These are phyloP conservation scores for Fusarium illudens DNA, from an alignment of 2,329 filamentous ascomycete species.

Conservation along the genomic window DNA sequence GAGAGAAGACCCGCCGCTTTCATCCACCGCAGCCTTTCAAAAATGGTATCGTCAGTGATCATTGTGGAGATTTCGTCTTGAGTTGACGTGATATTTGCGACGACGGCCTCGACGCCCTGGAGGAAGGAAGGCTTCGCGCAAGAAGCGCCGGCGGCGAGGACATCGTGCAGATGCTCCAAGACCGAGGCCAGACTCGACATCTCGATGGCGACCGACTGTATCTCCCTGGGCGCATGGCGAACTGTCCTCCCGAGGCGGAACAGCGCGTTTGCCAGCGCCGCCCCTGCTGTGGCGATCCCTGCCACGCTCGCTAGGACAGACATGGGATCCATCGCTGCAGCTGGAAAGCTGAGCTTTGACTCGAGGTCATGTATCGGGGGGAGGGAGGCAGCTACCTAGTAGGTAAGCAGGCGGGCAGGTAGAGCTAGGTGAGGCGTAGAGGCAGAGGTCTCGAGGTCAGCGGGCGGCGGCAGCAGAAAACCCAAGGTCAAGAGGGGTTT, in stretches of 20 bases:
- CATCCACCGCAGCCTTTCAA: constrained; percentile 5
- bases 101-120: neutral
- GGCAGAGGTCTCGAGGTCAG: neutral
- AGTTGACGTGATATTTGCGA: constrained; percentile 12
- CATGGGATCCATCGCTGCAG: constrained; percentile 18
- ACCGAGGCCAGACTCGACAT: constrained; percentile 9
- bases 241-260: constrained; percentile 13
- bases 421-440: neutral
- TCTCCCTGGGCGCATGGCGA: constrained; percentile 10
- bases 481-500: neutral
- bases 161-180: constrained; percentile 17
- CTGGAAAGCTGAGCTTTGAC: neutral
- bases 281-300: constrained; percentile 24
- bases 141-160: neutral
- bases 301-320: constrained; percentile 27
- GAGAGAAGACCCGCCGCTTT: constrained; percentile 12
- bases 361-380: neutral
- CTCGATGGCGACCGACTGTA: constrained; percentile 6
- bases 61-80: constrained; percentile 6
- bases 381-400: neutral
- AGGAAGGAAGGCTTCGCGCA: constrained; percentile 8
- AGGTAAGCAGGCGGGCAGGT: neutral
- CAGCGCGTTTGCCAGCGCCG: constrained; percentile 12
- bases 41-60: neutral
- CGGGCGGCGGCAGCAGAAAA: neutral